Evolutionary conservation across 2,329 filamentous ascomycete genomes (phyloP), one percentile per base, ranked within the genome.

Genomic region (Aureobasidium sp.): DNA sequence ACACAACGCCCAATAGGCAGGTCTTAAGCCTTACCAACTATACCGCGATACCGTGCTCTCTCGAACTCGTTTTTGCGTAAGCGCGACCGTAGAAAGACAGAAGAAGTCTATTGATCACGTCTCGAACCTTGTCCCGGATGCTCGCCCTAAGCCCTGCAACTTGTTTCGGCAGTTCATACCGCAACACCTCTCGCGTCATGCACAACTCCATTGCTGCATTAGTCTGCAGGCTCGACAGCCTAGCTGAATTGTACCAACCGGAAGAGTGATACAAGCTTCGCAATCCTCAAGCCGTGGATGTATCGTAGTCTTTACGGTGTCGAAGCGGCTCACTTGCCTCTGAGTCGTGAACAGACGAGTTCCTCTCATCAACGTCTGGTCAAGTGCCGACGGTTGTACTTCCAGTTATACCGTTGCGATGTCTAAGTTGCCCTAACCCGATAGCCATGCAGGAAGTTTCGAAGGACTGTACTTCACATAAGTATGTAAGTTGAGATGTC

Each of bases 331-430:
- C 34, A 21, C 27, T 32, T 5, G n/a, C 21, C 25, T 48, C 34
- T 39, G 44, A 59, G 8, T 59, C 55, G 34, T 48, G 14, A 16
- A 39, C 21, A 32, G 14, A 41, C 44, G 21, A n/a, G 44, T 59
- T 41, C 32, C 13, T 30, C n/a, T 32, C 29, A 30, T 27, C 41
- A 47, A 57, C 41, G 30, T 41, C 55, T 25, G 41, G 13, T 34
- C 34, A 41, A 59, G 32, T 59, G 55, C 55, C 55, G 44, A 16
- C 13, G 32, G 32, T 59, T 48, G 25, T 41, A 14, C 34, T 49
- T 42, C 6, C 55, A 49, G 55, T 59, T 41, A 59, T 37, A 41
- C 44, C 55, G 55, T 59, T 59, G 16, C 11, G 8, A 29, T 59
- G 55, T 59, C 44, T 49, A 34, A 59, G 41, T 27, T 25, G 55